Evolutionary conservation across 306 rosid genomes (phyloP).

Genomic region (Sphenostylis stenocarpa): DNA sequence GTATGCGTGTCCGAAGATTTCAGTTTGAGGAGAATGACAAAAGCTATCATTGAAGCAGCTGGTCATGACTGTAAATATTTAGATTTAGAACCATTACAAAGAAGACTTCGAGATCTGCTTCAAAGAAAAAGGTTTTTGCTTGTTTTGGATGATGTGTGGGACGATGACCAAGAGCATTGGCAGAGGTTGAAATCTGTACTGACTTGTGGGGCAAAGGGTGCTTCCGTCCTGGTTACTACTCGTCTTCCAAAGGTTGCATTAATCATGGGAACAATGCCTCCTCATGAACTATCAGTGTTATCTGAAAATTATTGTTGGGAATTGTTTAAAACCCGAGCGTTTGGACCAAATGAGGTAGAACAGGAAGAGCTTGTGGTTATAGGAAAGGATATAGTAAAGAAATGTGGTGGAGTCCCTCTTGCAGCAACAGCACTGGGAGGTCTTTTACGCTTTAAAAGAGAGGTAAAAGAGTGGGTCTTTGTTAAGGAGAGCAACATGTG

Average conservation of each 20-base stretch:
- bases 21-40: too few species aligned
- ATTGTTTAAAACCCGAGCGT: not conserved
- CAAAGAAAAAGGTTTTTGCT: too few species aligned
- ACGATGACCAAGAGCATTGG: too few species aligned
- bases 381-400: too few species aligned
- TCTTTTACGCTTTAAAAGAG: not conserved
- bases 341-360: too few species aligned
- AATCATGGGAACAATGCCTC: conserved; percentile 12
- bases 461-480: not conserved
- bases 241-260: conserved; percentile 13
- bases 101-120: too few species aligned
- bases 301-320: conserved; percentile 38
- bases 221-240: too few species aligned
- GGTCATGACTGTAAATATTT: not conserved
- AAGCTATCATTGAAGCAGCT: not conserved
- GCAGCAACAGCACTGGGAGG: not conserved
- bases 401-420: conserved; percentile 27
- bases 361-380: too few species aligned
- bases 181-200: too few species aligned
- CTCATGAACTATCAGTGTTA: conserved; percentile 19
- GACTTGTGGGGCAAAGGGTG: too few species aligned
- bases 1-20: too few species aligned
- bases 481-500: not conserved
- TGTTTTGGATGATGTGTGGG: too few species aligned
- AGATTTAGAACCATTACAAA: not conserved